Conservation (phyloP, 257 asterid species). For the Gentiana straminea region DNA sequence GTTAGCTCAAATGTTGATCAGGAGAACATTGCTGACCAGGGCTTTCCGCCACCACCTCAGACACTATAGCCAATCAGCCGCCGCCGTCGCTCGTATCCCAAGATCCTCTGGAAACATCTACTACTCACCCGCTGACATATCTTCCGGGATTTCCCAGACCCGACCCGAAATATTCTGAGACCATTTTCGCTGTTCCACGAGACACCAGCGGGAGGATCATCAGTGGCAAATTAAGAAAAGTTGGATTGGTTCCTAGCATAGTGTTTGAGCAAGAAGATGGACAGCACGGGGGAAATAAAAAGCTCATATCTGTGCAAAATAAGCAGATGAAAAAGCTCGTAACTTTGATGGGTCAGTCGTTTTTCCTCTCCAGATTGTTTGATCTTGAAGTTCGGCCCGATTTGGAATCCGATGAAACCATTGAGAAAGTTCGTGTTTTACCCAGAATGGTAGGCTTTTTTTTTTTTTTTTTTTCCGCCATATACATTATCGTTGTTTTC, state of each 20-base stretch:
- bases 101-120: slow-evolving; percentile 11
- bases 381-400: slow-evolving; percentile 69
- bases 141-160: slow-evolving; percentile 69
- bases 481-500: not conserved
- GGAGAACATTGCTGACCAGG: slow-evolving; percentile 32
- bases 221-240: slow-evolving; percentile 55
- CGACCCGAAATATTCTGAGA: slow-evolving; percentile 67
- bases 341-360: slow-evolving; percentile 50
- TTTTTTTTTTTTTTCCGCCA: not conserved
- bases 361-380: slow-evolving; percentile 65
- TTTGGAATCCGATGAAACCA: slow-evolving; percentile 39
- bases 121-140: slow-evolving; percentile 27
- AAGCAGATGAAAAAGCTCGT: slow-evolving; percentile 96
- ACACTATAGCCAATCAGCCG: slow-evolving; percentile 26
- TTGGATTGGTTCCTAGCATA: slow-evolving; percentile 78
- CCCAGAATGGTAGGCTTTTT: slow-evolving; percentile 55
- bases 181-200: slow-evolving; percentile 67
- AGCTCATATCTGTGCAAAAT: slow-evolving; percentile 66
- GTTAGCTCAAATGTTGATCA: slow-evolving; percentile 56
- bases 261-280: slow-evolving; percentile 94
- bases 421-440: slow-evolving; percentile 82
- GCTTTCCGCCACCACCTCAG: slow-evolving; percentile 26
- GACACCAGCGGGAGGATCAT: slow-evolving; percentile 56
- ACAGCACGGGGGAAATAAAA: slow-evolving; percentile 89
- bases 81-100: slow-evolving; percentile 42